Percentiles rank a stretch among this genome's conserved stretches.
These are phyloP conservation scores for Trametes elegans DNA, from an alignment of 768 basidiomycete genomes.

Conservation along the genomic window DNA sequence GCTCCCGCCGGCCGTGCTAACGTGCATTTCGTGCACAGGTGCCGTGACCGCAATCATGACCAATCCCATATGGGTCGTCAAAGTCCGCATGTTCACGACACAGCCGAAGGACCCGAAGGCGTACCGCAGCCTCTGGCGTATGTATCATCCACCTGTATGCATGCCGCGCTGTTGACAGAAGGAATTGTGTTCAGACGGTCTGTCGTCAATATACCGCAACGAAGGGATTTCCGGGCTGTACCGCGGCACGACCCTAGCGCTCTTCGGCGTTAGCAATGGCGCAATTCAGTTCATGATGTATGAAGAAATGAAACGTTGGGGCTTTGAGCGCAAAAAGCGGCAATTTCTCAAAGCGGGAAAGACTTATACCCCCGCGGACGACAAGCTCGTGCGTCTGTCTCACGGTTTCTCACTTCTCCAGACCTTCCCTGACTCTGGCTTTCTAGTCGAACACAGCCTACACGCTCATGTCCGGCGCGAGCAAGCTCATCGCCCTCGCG, in stretches of 20 bases:
- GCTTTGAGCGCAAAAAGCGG: constrained; percentile 74
- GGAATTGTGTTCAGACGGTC: constrained; percentile 53
- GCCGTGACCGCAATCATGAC: constrained; percentile 92
- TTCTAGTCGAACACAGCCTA: constrained; percentile 88
- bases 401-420: background rate
- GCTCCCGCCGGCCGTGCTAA: constrained; percentile 7
- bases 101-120: constrained; percentile 59
- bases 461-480: constrained; percentile 87
- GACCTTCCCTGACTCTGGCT: background rate
- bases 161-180: too few relatives aligned
- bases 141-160: constrained; percentile 27
- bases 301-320: constrained; percentile 92
- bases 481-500: constrained; percentile 81
- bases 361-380: constrained; percentile 67
- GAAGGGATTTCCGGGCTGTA: constrained; percentile 85
- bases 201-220: constrained; percentile 61
- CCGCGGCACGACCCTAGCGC: constrained; percentile 82
- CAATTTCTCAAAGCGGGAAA: constrained; percentile 59
- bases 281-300: constrained; percentile 96
- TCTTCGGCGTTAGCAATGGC: constrained; percentile 92
- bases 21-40: constrained; percentile 47
- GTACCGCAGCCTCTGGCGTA: constrained; percentile 80
- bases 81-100: constrained; percentile 95
- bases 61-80: constrained; percentile 97
- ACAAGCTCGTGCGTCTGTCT: constrained; percentile 71